Base-by-base conservation (phyloP, 768 basidiomycete species). In the Gymnopilus dilepis region DNA sequence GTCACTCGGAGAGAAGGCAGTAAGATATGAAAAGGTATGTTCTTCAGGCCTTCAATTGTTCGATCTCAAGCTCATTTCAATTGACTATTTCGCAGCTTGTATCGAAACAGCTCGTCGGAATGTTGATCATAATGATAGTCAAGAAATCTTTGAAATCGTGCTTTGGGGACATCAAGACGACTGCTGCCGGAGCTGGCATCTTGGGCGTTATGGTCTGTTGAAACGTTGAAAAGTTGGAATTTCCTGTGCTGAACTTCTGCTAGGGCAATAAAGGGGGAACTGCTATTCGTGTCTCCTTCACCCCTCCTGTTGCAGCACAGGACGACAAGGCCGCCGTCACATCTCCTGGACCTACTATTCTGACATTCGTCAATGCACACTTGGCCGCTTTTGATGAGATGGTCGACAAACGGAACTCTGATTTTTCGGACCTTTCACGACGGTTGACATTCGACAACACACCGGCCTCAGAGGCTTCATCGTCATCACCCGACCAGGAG, bases 261-360 rank as follows among this genome's bases (percentile, higher is more conserved):
- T 19, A 93, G 91, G 92, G 92, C 28, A 95, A 95, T 75, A 95
- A 95, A 76, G 93, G 93, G 42, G 91, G 82, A 6, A 84, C 84
- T 5, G 91, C 88, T 1, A 66, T 92, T 41, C 86, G 89, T 33
- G 61, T 94, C 5, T 74, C 78, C 6, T 89, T 86, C 67, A 80
- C 78, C 26, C 86, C 86, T 26, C 70, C 75, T 0, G 61, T 74
- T 33, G 64, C 59, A 22, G 50, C 41, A 40, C 65, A 38, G 30
- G 42, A 58, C 15, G 58, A 60, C 47, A 63, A 60, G 38, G 38
- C 55, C 3, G 26, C 26, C 6, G 40, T 70, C 4, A 17, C 54
- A n/a, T 65, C 66, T n/a, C 63, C 80, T 58, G 70, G 77, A 3
- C 68, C 86, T 3, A 82, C 79, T 1, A 73, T 79, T 0, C 68